Percentiles rank a stretch among this genome's conserved stretches.
Evolutionary conservation across 768 basidiomycete species (phyloP).

Genomic region (Scleroderma bovista): DNA sequence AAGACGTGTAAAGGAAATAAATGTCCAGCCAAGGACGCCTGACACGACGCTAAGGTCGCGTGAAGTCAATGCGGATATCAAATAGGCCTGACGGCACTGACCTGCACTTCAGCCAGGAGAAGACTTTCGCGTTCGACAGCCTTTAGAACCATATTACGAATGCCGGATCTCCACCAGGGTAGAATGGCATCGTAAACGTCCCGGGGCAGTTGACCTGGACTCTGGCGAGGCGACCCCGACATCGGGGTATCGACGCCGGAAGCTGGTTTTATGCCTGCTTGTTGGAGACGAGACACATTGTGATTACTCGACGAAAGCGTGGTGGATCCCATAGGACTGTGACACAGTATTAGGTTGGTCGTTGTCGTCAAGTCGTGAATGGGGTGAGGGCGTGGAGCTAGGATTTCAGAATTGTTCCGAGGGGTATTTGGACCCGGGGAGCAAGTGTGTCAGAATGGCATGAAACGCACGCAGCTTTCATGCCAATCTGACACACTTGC

Average conservation of each 20-base stretch:
- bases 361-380: too few relatives aligned
- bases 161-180: conserved; percentile 57
- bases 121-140: conserved; percentile 54
- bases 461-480: too few relatives aligned
- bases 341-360: too few relatives aligned
- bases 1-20: conserved; percentile 81
- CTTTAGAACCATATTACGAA: conserved; percentile 50
- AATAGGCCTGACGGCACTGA: neutral
- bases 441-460: neutral
- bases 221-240: too few relatives aligned
- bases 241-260: too few relatives aligned
- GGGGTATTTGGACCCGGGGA: too few relatives aligned
- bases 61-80: conserved; percentile 4
- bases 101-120: conserved; percentile 63
- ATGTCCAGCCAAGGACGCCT: conserved; percentile 65
- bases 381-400: too few relatives aligned
- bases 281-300: neutral
- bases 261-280: too few relatives aligned
- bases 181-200: conserved; percentile 64
- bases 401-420: too few relatives aligned
- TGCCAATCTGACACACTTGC: too few relatives aligned
- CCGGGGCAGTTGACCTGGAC: conserved; percentile 16
- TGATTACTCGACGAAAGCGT: too few relatives aligned
- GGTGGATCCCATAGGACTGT: too few relatives aligned
- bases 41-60: conserved; percentile 39